Evolutionary conservation across 169 alveolate species (phyloP).

Genomic region (Plasmodium reichenowi): DNA sequence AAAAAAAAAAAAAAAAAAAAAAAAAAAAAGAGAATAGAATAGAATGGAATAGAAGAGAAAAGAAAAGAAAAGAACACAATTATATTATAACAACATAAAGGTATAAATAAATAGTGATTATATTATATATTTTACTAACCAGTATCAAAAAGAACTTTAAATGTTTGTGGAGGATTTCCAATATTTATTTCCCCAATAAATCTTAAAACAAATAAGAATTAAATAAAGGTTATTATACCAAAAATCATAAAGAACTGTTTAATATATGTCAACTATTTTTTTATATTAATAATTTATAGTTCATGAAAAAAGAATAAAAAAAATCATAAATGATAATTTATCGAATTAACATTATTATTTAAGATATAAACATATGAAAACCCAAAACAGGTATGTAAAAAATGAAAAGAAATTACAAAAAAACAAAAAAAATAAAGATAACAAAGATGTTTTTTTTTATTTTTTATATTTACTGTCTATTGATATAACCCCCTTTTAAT

Average conservation of each 20-base stretch:
- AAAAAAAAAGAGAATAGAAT: no score
- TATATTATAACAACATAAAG: background rate
- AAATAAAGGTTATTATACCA: background rate
- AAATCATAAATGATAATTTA: no score
- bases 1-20: no score
- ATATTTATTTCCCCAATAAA: constrained; percentile 77
- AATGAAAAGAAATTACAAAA: background rate
- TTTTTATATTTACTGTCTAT: constrained; percentile 66
- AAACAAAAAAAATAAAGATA: background rate
- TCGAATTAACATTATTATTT: no score
- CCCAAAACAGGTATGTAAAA: no score
- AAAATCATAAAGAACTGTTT: no score
- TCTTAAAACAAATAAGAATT: constrained; percentile 16
- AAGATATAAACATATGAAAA: no score
- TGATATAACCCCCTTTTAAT: constrained; percentile 72
- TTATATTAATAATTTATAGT: no score
- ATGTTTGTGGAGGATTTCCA: constrained; percentile 86
- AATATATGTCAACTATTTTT: no score
- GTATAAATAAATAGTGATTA: background rate
- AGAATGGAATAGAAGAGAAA: background rate
- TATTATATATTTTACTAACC: constrained; percentile 38
- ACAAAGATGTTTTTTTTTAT: no score
- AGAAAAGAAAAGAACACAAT: background rate
- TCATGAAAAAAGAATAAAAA: no score
- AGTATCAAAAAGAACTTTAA: constrained; percentile 85